Evolutionary conservation across 805 yeast species (phyloP), one percentile per base, ranked within the genome.

Genomic region (Scheffersomyces coipomensis): DNA sequence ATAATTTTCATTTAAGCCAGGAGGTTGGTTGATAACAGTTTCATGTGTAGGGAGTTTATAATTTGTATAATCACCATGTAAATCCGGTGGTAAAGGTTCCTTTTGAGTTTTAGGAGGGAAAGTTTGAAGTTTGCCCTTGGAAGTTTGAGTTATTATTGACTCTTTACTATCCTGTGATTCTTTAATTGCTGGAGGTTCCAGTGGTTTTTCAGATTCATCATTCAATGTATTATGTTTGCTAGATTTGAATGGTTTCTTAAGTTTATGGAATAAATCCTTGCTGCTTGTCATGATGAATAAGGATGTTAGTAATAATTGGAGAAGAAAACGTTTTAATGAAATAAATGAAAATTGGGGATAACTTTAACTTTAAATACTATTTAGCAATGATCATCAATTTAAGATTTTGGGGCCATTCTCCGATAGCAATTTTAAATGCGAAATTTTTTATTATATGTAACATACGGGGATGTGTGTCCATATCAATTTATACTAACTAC

Each of bases 51-150:
- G 67, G 18, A 43, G 43, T 48, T 63, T 62, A 16, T 56, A 54
- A 44, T 60, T 62, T 43, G 70, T 42, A 35, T 47, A 65, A 46
- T 65, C 70, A 4, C 70, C 68, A 8, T 60, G 52, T 18, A 51
- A 47, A 18, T 49, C 56, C 35, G 52, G 56, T 4, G 49, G 56
- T 33, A 64, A 53, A 2, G 69, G 68, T 27, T 45, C 40, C 18
- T 33, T 39, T 5, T 6, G 9, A 9, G 6, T 7, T 9, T 7
- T 9, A 7, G 23, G 27, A 22, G 5, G 34, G 31, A 26, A 3
- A 19, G 4, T 19, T 18, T 16, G 33, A 18, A 30, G 33, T 15
- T 12, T 19, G 3, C 24, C 18, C 5, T 11, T 6, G 12, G 33
- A 17, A 7, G 12, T 11, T 30, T n/a, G n/a, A n/a, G n/a, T n/a